phyloP scores from a whole-genome alignment of 163 green algal species.

The Scenedesmus sp. region DNA sequence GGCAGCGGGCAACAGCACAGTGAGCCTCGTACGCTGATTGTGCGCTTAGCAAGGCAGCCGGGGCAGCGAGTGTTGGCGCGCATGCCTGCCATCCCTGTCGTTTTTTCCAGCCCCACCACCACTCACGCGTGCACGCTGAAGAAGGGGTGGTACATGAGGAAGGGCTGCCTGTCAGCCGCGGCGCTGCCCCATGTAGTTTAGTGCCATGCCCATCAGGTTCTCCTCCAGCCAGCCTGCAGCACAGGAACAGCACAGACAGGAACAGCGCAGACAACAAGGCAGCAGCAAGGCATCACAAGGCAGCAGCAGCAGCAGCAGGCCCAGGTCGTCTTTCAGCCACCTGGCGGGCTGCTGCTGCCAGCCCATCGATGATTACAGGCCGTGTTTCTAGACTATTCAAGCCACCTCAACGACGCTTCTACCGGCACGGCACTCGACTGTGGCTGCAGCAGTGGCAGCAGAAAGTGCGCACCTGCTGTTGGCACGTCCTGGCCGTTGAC shows the following conservation, averaged over 20 bases:
- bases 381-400: neutral
- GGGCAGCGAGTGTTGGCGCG: too few relatives aligned
- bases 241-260: neutral
- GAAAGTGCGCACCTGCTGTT: conserved; percentile 5
- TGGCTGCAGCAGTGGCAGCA: neutral
- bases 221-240: conserved; percentile 35
- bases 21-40: too few relatives aligned
- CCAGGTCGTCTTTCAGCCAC: neutral
- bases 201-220: neutral
- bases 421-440: too few relatives aligned
- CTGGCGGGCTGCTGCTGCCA: neutral
- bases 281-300: neutral
- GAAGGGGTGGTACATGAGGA: conserved; percentile 38
- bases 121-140: conserved; percentile 45
- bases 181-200: conserved; percentile 20
- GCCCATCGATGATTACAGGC: neutral
- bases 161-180: neutral
- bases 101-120: too few relatives aligned
- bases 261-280: neutral
- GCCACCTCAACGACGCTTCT: too few relatives aligned
- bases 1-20: too few relatives aligned
- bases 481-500: neutral
- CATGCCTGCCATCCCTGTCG: too few relatives aligned
- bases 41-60: too few relatives aligned
- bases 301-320: conserved; percentile 4